phyloP scores from a whole-genome alignment of 2,329 filamentous ascomycete genomes.

The Chaetomium sp. region DNA sequence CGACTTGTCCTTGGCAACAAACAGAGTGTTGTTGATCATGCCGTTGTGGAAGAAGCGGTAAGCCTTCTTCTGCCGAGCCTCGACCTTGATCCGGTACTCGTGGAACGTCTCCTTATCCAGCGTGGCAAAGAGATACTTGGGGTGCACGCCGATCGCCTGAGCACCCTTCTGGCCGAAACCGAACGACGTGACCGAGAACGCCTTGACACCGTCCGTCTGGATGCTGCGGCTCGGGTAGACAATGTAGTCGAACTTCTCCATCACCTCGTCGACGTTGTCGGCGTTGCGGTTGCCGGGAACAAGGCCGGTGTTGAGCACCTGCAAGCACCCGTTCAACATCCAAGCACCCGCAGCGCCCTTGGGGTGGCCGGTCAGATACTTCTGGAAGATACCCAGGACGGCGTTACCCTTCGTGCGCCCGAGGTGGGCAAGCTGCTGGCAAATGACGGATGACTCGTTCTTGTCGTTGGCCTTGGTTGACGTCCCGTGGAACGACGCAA shows the following conservation, averaged over 20 bases:
- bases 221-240: constrained; percentile 94
- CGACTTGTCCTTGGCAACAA: constrained; percentile 89
- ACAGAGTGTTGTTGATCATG: constrained; percentile 95
- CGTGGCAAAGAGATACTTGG: constrained; percentile 93
- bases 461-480: constrained; percentile 99
- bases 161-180: constrained; percentile 99
- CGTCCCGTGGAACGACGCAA: constrained; percentile 98
- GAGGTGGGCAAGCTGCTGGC: constrained; percentile 92
- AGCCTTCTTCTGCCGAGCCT: constrained; percentile 94
- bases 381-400: constrained; percentile 96
- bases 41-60: constrained; percentile 99
- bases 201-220: constrained; percentile 97
- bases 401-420: constrained; percentile 97
- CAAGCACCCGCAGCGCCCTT: constrained; percentile 99
- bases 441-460: constrained; percentile 97
- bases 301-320: constrained; percentile 90
- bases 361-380: constrained; percentile 96
- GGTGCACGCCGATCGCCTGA: constrained; percentile 94
- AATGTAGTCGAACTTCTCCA: constrained; percentile 98
- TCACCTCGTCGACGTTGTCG: constrained; percentile 92
- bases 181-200: constrained; percentile 98
- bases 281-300: constrained; percentile 98
- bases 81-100: constrained; percentile 84
- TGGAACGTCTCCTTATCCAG: constrained; percentile 83
- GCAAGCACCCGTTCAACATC: constrained; percentile 99